Evolutionary conservation across 2,329 filamentous ascomycete species (phyloP), one percentile per base, ranked within the genome.

Genomic region (Cryphonectria nitschkei): DNA sequence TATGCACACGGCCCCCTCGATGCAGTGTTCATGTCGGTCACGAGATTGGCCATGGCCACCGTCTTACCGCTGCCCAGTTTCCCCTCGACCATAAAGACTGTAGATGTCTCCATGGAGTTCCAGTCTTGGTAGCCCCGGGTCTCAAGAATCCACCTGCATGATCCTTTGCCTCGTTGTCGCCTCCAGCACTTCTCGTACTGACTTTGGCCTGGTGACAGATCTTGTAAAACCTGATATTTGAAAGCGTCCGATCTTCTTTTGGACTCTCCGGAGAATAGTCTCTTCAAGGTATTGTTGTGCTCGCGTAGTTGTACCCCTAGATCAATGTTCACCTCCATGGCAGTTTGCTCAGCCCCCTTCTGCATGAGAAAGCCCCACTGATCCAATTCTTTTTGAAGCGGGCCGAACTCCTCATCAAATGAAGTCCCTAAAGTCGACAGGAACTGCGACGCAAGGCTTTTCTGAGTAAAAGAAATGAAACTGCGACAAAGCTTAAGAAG

Each of bases 91-190:
- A 37, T 6, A 14, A 16, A 58, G 6, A 58, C 34, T 11, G 60
- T 54, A 2, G 69, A 62, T 1, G 69, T 65, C 13, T 1, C 43
- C 32, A 26, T 39, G 2, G 39, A 41, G 37, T 26, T 63, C 70
- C 70, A 72, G 26, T 32, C 14, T 13, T 64, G 16, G 62, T 68
- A 73, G 9, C 22, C 7, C 19, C 22, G 7, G 9, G 41, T 61
- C 13, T 67, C 29, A 26, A 73, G 68, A n/a, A 73, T 54, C 71
- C 73, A 74, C 22, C 62, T 39, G 16, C 58, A 67, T 2, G 68
- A 67, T 13, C 73, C 72, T 43, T 74, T 74, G 37, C 54, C 66
- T 26, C 71, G 69, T 32, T 74, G 65, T 39, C 69, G 68, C 32
- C 69, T 67, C 73, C 73, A 74, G 2, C 54, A 26, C 2, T 41